A percentile compares a stretch with the other conserved stretches of the same genome.
Evolutionary conservation across 2,329 filamentous ascomycete genomes (phyloP).

Genomic region (Ascochyta lentis): DNA sequence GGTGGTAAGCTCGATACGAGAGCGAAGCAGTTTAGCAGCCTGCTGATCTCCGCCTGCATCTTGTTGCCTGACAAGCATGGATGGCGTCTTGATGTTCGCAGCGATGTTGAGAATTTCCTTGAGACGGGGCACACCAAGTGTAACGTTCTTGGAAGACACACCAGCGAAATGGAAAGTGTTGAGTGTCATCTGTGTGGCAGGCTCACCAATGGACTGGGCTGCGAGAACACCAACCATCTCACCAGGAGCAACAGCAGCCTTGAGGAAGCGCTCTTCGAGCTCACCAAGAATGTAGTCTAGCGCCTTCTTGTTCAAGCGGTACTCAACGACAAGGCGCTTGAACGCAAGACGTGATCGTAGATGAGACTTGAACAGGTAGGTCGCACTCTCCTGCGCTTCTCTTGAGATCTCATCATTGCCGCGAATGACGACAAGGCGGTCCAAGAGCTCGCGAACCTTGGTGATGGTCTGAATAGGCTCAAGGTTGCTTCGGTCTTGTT

Average conservation of each 20-base stretch:
- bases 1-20: constrained; percentile 91
- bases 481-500: constrained; percentile 84
- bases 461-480: constrained; percentile 87
- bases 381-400: constrained; percentile 89
- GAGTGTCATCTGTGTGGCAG: constrained; percentile 98
- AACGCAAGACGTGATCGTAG: constrained; percentile 88
- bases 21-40: constrained; percentile 83
- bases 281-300: constrained; percentile 93
- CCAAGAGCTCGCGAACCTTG: constrained; percentile 75
- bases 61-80: constrained; percentile 89
- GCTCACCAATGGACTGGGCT: constrained; percentile 97
- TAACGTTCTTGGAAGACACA: constrained; percentile 99
- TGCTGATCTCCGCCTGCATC: constrained; percentile 70
- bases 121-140: constrained; percentile 95
- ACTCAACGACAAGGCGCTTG: constrained; percentile 86
- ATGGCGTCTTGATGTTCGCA: constrained; percentile 97
- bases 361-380: constrained; percentile 89
- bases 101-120: constrained; percentile 99
- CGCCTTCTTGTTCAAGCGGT: constrained; percentile 86
- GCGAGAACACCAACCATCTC: constrained; percentile 99
- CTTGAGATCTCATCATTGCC: constrained; percentile 80
- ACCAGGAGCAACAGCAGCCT: constrained; percentile 85
- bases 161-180: constrained; percentile 99
- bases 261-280: constrained; percentile 85
- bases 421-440: constrained; percentile 82